Percentiles rank a stretch among this genome's conserved stretches.
Conservation (phyloP, 1,139 yeast species). For the Scheffersomyces insectosa region DNA sequence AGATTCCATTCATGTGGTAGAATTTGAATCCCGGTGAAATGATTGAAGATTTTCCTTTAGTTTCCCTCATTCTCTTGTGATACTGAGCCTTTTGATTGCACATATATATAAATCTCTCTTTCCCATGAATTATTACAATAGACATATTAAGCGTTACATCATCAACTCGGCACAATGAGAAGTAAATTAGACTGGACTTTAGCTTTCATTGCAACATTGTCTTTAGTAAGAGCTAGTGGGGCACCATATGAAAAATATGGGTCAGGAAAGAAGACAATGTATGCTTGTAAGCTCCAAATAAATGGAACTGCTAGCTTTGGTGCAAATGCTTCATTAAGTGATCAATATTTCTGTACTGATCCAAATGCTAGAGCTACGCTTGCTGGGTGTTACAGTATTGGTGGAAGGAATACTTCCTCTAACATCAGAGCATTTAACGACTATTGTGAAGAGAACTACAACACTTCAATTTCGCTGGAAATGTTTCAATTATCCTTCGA, state of each 20-base stretch:
- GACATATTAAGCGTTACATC: no score
- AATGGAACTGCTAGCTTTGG: conserved; percentile 15
- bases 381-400: conserved; percentile 11
- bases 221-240: conserved; percentile 1
- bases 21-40: no score
- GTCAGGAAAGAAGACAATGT: conserved; percentile 4
- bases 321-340: conserved; percentile 2
- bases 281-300: conserved; percentile 21
- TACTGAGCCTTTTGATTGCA: no score
- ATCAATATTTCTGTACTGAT: conserved; percentile 12
- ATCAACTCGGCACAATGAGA: no score
- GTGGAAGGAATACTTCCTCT: conserved; percentile 1
- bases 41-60: no score
- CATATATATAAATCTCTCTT: no score
- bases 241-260: conserved; percentile 12
- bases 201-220: no score
- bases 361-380: conserved; percentile 14
- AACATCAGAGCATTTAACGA: neutral
- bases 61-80: no score
- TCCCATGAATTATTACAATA: no score
- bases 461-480: conserved; percentile 14
- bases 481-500: conserved; percentile 17
- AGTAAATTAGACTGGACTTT: no score
- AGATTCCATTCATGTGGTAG: no score
- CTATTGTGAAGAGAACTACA: conserved; percentile 11